Evolutionary conservation across 768 basidiomycete species (phyloP).

Genomic region (Mycena epipterygia): DNA sequence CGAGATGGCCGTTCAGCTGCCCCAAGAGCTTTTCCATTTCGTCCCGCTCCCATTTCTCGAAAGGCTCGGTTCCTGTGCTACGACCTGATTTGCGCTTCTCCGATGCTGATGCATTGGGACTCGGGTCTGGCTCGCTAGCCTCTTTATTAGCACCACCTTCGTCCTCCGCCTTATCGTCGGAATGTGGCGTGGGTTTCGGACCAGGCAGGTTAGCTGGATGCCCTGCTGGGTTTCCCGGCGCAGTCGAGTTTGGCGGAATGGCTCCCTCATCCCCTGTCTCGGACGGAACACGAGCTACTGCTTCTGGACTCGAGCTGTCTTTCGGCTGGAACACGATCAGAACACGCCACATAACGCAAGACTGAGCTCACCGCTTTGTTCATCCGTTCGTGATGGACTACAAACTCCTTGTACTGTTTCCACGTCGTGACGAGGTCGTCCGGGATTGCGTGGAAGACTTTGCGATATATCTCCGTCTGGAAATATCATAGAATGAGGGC

Average conservation of each 20-base stretch:
- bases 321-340: slow-evolving; percentile 53
- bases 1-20: slow-evolving; percentile 88
- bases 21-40: slow-evolving; percentile 90
- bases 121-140: slow-evolving; percentile 43
- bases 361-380: slow-evolving; percentile 71
- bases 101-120: slow-evolving; percentile 50
- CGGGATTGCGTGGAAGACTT: slow-evolving; percentile 94
- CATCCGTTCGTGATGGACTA: slow-evolving; percentile 80
- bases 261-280: slow-evolving; percentile 63
- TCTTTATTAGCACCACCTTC: slow-evolving; percentile 49
- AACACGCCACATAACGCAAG: slow-evolving; percentile 23
- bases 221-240: slow-evolving; percentile 31
- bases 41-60: slow-evolving; percentile 85
- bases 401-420: slow-evolving; percentile 94
- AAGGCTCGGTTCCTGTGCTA: slow-evolving; percentile 69
- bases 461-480: slow-evolving; percentile 95
- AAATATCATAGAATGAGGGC: slow-evolving; percentile 30
- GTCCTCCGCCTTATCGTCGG: slow-evolving; percentile 39
- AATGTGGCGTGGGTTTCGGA: slow-evolving; percentile 26
- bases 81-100: slow-evolving; percentile 55
- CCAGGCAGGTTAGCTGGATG: slow-evolving; percentile 20
- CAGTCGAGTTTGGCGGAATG: slow-evolving; percentile 43
- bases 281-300: slow-evolving; percentile 69
- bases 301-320: slow-evolving; percentile 55
- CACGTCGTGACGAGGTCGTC: slow-evolving; percentile 95